Conservation (phyloP, 108 stramenopile genomes). For the Cylindrotheca closterium region DNA sequence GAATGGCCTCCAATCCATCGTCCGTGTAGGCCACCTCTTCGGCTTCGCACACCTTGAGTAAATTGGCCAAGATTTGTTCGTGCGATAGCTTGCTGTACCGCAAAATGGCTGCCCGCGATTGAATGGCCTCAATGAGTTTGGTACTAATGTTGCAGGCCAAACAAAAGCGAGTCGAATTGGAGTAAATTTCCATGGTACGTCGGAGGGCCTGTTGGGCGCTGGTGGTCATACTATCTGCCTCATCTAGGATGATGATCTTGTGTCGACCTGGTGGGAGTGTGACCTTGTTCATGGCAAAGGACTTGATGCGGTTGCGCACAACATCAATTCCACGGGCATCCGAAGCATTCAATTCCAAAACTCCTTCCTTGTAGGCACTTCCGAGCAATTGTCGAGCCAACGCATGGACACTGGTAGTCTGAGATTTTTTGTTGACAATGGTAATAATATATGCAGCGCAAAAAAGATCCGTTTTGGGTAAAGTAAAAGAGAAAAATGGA, state of each 20-base stretch:
- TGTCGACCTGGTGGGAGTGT: constrained; percentile 79
- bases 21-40: constrained; percentile 85
- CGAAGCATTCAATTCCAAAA: constrained; percentile 95
- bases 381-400: constrained; percentile 88
- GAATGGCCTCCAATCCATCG: constrained; percentile 92
- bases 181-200: constrained; percentile 97
- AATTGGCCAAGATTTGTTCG: constrained; percentile 86
- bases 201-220: constrained; percentile 98
- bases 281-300: constrained; percentile 96
- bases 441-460: neutral
- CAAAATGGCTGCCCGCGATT: constrained; percentile 96
- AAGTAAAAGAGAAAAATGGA: no score
- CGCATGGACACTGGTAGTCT: constrained; percentile 90
- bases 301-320: constrained; percentile 97
- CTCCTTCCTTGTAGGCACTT: constrained; percentile 68
- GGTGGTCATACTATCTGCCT: constrained; percentile 98
- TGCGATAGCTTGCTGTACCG: constrained; percentile 91
- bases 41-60: constrained; percentile 84
- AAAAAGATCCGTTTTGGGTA: no score
- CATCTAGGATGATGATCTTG: constrained; percentile 99
- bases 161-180: constrained; percentile 97
- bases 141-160: constrained; percentile 97
- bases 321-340: constrained; percentile 98
- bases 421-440: neutral
- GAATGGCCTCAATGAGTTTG: constrained; percentile 99